Base-by-base conservation (phyloP, 805 yeast genomes). In the Lachancea meyersii region DNA sequence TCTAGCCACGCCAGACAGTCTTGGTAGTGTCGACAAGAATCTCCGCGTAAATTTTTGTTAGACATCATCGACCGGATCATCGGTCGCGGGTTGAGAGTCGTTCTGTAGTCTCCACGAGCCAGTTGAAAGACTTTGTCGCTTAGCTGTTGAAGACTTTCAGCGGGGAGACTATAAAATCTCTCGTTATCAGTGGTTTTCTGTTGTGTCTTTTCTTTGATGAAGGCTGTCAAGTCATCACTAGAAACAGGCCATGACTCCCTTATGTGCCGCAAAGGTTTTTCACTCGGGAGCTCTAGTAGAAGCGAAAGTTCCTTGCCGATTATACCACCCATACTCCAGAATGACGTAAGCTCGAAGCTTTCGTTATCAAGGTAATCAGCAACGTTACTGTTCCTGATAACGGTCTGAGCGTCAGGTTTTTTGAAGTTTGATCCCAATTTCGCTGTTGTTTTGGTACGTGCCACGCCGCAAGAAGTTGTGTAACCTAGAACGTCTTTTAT, bases 281-380 rank as follows among this genome's bases (percentile, higher is more conserved):
- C 70, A 2, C 65, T 64, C 0, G 82, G 85, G 2, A 77, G 63
- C 1, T 70, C 66, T n/a, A 88, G 60, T 16, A 66, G 60, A n/a
- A 62, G 58, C 14, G 71, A 48, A 1, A 87, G 68, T 10, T 67
- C 64, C 9, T 80, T 79, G 0, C 98, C 98, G 8, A 73, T 63
- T 50, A 86, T 86, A 2, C 97, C 98, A 5, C 98, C 97, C 71
- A 91, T 68, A 0, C 95, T 87, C 75, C 95, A 82, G 44, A 91
- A 76, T 51, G 88, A 95, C 0, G 77, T 75, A 17, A 91, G 58
- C 45, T 79, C 76, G 58, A 82, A 80, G 20, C 73, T 69, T 1
- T 58, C 64, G 30, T 51, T 41, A 23, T 68, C 68, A 9, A 89
- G 60, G 57, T 91, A 93, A 0, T 56, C 53, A 2, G 65, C 48